Percentiles rank a stretch among this genome's conserved stretches.
Conservation (phyloP, 345 rosid genomes). For the Sisymbrium irio region DNA sequence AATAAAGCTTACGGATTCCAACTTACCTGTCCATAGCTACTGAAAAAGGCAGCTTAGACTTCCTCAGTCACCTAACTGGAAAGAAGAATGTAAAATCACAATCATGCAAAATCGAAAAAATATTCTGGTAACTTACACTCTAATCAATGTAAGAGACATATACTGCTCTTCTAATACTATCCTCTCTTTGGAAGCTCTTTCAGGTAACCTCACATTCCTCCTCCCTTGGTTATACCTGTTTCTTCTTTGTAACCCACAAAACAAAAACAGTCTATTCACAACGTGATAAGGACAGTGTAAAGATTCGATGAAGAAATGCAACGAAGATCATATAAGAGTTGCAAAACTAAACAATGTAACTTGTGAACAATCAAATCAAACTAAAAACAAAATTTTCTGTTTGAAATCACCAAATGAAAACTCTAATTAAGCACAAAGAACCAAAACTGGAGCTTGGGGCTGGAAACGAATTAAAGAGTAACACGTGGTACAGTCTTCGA, state of each 20-base stretch:
- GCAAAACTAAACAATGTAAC: background rate
- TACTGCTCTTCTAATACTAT: conserved; percentile 37
- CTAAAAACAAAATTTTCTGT: background rate
- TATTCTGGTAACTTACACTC: conserved; percentile 24
- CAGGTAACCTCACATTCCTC: conserved; percentile 50
- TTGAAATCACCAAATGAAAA: background rate
- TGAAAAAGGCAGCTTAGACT: conserved; percentile 71
- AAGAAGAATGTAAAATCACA: too few species aligned
- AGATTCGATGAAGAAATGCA: too few species aligned
- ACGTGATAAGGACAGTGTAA: background rate
- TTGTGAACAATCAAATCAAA: background rate
- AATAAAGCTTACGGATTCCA: background rate
- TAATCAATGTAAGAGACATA: conserved; percentile 41
- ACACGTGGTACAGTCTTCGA: too few species aligned
- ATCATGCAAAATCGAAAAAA: too few species aligned
- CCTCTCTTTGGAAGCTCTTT: conserved; percentile 47
- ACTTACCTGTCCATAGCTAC: conserved; percentile 73
- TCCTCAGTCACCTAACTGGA: conserved; percentile 86
- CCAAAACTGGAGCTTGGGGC: too few species aligned
- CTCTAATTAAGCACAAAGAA: background rate
- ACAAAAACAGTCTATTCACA: background rate
- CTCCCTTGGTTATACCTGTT: conserved; percentile 56
- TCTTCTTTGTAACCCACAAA: conserved; percentile 45
- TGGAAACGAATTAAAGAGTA: too few species aligned
- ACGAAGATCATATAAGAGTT: background rate